phyloP scores from a whole-genome alignment of 768 basidiomycete genomes.

The Exidia glandulosa region DNA sequence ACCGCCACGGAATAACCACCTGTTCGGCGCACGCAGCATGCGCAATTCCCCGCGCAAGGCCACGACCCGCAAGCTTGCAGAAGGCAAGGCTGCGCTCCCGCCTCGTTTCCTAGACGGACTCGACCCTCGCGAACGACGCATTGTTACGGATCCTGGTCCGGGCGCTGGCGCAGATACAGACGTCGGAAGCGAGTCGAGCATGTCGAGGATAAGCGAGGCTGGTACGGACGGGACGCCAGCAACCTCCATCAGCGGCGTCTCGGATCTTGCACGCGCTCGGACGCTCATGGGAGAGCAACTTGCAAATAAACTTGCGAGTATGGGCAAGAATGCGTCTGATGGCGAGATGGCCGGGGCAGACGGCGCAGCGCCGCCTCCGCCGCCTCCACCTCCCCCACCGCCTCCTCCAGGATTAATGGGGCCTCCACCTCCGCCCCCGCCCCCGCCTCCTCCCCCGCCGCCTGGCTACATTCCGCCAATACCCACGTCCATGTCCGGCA shows the following conservation, averaged over 20 bases:
- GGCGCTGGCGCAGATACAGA: not conserved
- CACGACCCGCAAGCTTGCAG: not conserved
- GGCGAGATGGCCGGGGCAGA: slow-evolving; percentile 27
- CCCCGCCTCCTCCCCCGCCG: slow-evolving; percentile 27
- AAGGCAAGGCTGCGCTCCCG: slow-evolving; percentile 12
- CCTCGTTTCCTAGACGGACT: slow-evolving; percentile 21
- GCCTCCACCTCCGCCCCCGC: slow-evolving; percentile 24
- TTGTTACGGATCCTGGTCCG: slow-evolving; percentile 2
- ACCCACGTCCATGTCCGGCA: slow-evolving; percentile 12
- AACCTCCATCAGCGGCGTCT: slow-evolving; percentile 7
- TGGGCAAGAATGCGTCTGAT: slow-evolving; percentile 32
- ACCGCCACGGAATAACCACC: not conserved
- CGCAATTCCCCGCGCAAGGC: not conserved
- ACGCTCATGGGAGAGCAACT: slow-evolving; percentile 46
- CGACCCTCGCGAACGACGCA: slow-evolving; percentile 3
- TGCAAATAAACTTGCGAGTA: slow-evolving; percentile 41
- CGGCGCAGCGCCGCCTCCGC: slow-evolving; percentile 11
- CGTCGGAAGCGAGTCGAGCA: not conserved
- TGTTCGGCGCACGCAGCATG: not conserved
- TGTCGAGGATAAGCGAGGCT: not conserved
- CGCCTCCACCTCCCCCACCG: slow-evolving; percentile 21
- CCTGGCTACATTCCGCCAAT: slow-evolving; percentile 17
- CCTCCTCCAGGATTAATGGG: slow-evolving; percentile 8
- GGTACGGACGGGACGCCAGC: slow-evolving; percentile 2
- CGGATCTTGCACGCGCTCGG: slow-evolving; percentile 6